phyloP scores from a whole-genome alignment of 2,329 filamentous ascomycete species.

The Aspergillus neotritici region DNA sequence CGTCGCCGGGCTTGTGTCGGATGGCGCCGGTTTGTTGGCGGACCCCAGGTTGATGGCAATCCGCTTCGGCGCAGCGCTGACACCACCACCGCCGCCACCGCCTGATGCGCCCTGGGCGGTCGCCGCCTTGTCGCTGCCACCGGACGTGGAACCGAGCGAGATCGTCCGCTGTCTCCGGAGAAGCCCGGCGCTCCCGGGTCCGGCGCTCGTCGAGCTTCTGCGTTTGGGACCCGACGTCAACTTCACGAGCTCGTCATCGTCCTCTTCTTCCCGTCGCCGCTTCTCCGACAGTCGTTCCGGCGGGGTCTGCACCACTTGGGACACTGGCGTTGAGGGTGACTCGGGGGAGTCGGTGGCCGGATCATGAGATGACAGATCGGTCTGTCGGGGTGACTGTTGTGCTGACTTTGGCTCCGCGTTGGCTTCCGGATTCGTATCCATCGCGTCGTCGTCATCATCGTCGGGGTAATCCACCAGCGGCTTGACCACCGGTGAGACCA shows the following conservation, averaged over 20 bases:
- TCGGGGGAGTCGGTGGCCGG: conserved; percentile 22
- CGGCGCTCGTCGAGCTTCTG: conserved; percentile 39
- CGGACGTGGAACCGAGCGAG: conserved; percentile 22
- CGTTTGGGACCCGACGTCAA: conserved; percentile 53
- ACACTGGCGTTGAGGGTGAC: conserved; percentile 18
- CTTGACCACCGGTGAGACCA: conserved; percentile 56
- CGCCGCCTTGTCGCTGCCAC: conserved; percentile 22
- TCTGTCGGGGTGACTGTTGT: conserved; percentile 5
- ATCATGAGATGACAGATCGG: conserved; percentile 17
- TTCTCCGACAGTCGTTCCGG: conserved; percentile 82
- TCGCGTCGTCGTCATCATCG: conserved; percentile 71
- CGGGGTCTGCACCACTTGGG: conserved; percentile 37
- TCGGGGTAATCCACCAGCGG: conserved; percentile 88
- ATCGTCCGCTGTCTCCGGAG: conserved; percentile 31
- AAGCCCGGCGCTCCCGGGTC: conserved; percentile 27
- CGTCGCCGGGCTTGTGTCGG: conserved; percentile 14
- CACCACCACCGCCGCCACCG: conserved; percentile 4
- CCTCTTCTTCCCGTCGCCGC: conserved; percentile 76
- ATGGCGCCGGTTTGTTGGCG: conserved; percentile 17
- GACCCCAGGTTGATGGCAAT: conserved; percentile 38
- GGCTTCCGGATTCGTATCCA: conserved; percentile 49
- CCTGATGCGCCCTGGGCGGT: conserved; percentile 12
- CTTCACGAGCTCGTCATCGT: conserved; percentile 87
- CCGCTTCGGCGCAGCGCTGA: conserved; percentile 28
- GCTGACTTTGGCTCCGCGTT: conserved; percentile 14